Evolutionary conservation across 495 filamentous ascomycete genomes (phyloP), one percentile per base, ranked within the genome.

Genomic region (Usnea hakonensis): DNA sequence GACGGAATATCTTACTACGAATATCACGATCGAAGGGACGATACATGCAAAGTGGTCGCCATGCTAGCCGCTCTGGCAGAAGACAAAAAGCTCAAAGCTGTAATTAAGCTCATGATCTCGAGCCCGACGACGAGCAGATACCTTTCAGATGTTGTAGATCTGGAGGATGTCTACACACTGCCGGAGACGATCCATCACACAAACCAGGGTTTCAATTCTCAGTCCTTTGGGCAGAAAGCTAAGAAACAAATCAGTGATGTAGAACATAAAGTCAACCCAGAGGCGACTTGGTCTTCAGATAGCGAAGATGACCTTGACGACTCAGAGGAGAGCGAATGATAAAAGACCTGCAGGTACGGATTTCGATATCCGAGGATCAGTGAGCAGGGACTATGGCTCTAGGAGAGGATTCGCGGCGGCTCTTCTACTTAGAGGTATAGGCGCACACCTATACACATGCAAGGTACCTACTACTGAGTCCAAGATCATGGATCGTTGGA

Each of bases 101-200:
- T 57, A 7, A 36, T 57, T 33, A 57, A 57, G 33, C 54, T 57
- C 21, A 21, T 57, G 35, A 36, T 57, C 54, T 37, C 54, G n/a
- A 57, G 16, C 38, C 54, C 54, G 32, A 40, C 35, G 35, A 36
- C 21, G n/a, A 57, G 54, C 54, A 57, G 32, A 57, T 57, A 38
- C 5, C 14, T 38, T 28, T 23, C 35, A 17, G 7, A 57, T 0
- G 2, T 5, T 16, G 38, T 57, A 0, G 14, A 36, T 14, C 23
- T 0, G 32, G 16, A 57, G 14, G 54, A 57, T 37, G n/a, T 26
- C 5, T 40, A 37, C 10, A 40, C 38, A 21, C 17, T 57, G 33
- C 54, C 54, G 11, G 41, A 44, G n/a, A 44, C 41, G 3, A 44
- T 44, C n/a, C 19, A 44, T 19, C 41, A 21, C 7, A 21, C n/a